phyloP scores from a whole-genome alignment of 2,329 filamentous ascomycete genomes.

The Microdochium trichocladiopsis region DNA sequence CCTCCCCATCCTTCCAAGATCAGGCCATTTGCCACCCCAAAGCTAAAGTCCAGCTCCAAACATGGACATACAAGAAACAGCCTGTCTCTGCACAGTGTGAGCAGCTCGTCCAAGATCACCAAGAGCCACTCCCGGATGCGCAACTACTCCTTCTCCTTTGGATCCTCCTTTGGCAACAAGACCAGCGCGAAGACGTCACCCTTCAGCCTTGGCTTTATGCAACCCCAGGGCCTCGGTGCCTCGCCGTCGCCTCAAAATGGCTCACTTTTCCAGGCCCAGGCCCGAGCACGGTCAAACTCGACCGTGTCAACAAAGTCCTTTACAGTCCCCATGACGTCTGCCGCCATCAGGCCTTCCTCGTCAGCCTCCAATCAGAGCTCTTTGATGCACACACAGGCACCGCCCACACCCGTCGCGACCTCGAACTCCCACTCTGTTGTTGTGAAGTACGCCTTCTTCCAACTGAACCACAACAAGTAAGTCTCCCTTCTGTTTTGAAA shows the following conservation, averaged over 20 bases:
- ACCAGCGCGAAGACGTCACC: constrained; percentile 13
- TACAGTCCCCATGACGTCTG: constrained; percentile 25
- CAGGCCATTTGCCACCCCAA: constrained; percentile 11
- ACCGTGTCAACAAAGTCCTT: constrained; percentile 21
- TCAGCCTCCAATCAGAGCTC: constrained; percentile 23
- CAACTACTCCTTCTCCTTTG: constrained; percentile 23
- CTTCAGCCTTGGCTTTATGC: constrained; percentile 24
- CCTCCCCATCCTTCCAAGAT: constrained; percentile 2
- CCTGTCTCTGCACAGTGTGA: not conserved
- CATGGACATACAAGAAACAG: not conserved
- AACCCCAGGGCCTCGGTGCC: constrained; percentile 21
- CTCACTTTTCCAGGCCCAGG: constrained; percentile 23
- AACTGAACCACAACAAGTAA: constrained; percentile 52
- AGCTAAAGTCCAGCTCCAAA: not conserved
- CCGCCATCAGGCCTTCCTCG: constrained; percentile 25
- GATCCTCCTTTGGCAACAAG: constrained; percentile 5
- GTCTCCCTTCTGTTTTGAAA: constrained; percentile 13
- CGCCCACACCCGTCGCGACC: constrained; percentile 11
- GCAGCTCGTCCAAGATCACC: not conserved
- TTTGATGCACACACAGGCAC: constrained; percentile 14
- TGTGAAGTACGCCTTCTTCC: constrained; percentile 51
- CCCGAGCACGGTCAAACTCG: constrained; percentile 21
- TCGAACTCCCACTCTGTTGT: constrained; percentile 23
- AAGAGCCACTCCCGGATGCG: constrained; percentile 17
- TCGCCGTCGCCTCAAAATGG: constrained; percentile 24